Evolutionary conservation across 75 land plant species (phyloP), one percentile per base, ranked within the genome.

Genomic region (Cryptomeria japonica): DNA sequence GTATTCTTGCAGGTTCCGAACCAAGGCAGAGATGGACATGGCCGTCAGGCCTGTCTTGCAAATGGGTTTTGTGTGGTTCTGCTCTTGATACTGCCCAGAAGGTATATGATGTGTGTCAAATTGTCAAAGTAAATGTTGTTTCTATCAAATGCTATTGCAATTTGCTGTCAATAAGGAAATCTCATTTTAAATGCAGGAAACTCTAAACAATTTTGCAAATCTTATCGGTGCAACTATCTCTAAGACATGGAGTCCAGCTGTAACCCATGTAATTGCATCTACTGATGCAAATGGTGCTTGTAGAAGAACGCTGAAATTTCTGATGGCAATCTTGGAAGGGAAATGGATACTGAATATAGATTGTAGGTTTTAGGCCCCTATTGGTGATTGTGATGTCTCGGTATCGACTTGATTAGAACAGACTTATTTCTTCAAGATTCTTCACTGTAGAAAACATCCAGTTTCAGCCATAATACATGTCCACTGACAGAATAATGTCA

Each of bases 41-140:
- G 22, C 56, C 90, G 46, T 28, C 85, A 75, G 22, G 42, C 86
- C 76, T 68, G 10, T 46, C 89, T 11, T 86, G 85, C 68, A 87
- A 93, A 53, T 96, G 95, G 96, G 89, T 96, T 79, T 68, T 97
- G 2, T 96, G 96, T 86, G 99, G 95, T 53, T 97, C 99, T 90
- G 95, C 94, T 56, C 88, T 97, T 19, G 91, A 93, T 92, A 0
- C 86, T 46, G 90, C 85, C 39, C 94, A 93, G 38, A 97, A 96
- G 99, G 99, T 97, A 88, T 19, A 10, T 14, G n/a, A 34, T 86
- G 31, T 42, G 77, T 86, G 39, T 85, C 31, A 25, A 41, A 10
- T 80, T 28, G 39, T 85, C 14, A 28, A 19, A 10, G 38, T 28
- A 85, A 44, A 51, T 80, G 36, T 31, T 46, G 15, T 84, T 87